Base-by-base conservation (phyloP, 2,329 filamentous ascomycete genomes). In the Sarocladium brachiariae region DNA sequence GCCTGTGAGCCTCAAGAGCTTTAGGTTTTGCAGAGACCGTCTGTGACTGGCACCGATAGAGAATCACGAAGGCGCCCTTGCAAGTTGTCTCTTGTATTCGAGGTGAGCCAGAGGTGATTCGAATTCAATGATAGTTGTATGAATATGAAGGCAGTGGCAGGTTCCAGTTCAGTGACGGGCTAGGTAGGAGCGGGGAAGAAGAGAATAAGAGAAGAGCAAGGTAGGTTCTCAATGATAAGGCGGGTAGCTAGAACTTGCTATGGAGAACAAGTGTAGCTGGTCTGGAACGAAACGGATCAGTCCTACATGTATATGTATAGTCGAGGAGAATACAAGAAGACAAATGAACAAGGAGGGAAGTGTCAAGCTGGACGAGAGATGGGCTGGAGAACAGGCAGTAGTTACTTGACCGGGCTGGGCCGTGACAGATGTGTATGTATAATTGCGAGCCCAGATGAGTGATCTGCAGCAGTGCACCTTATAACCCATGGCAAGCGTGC, bases 381-480 rank as follows among this genome's bases (percentile, higher is more conserved):
- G 21, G 27, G 33, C 43, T 47, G 43, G 43, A 25, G 24, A 47
- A 47, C 11, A 47, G 27, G 43, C 43, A 47, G 43, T n/a, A 47
- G 43, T 19, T 31, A 16, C 43, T 47, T 25, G 43, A 47, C 43
- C 43, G 43, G 43, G 25, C 43, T 47, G 48, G 34, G 37, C 48
- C 33, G 48, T 39, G 21, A 50, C 23, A 34, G 33, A 50, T 21
- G 37, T 38, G 48, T 27, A 37, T 50, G 48, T 38, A 37, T 50
- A 39, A 50, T 5, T 38, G 34, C 14, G 24, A 33, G 43, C 37
- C 30, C 23, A 50, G 34, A 27, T 30, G 9, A 50, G 37, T 50
- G 48, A 50, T 50, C 48, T 50, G 34, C 48, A 50, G 48, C 48
- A 50, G 33, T 31, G 21, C 34, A 50, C 33, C 30, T 34, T 50